Conservation (phyloP, 2,329 filamentous ascomycete species). For the Lachnellula hyalina region DNA sequence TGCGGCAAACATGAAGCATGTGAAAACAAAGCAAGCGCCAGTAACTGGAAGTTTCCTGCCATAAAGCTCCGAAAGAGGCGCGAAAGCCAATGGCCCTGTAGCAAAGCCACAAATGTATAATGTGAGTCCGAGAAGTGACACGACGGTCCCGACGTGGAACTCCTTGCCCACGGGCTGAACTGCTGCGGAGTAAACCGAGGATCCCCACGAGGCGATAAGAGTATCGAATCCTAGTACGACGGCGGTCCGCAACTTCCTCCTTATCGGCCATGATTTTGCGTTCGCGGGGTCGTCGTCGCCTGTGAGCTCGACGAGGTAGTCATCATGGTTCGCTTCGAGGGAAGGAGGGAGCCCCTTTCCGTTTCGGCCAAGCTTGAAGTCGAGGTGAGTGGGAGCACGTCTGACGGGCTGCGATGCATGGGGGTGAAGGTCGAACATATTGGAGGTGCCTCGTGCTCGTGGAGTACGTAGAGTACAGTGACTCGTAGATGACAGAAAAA, state of each 20-base stretch:
- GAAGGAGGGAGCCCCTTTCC: conserved; percentile 1
- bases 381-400: not conserved
- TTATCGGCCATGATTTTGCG: conserved; percentile 8
- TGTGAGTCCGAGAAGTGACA: conserved; percentile 36
- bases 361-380: not conserved
- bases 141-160: conserved; percentile 37
- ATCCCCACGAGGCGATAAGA: conserved; percentile 10
- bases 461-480: too few species aligned
- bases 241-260: conserved; percentile 1
- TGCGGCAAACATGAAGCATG: conserved; percentile 49
- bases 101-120: conserved; percentile 36
- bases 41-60: conserved; percentile 11
- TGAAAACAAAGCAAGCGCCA: conserved; percentile 33
- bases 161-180: conserved; percentile 31
- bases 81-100: conserved; percentile 22
- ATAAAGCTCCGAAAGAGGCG: conserved; percentile 13
- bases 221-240: conserved; percentile 9
- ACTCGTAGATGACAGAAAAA: too few species aligned
- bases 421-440: conserved; percentile 3
- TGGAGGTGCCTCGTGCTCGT: too few species aligned
- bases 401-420: not conserved
- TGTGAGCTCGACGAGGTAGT: conserved; percentile 11
- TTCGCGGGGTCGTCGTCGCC: conserved; percentile 7
- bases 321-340: not conserved
- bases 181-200: conserved; percentile 30